Evolutionary conservation across 176 grass and related monocot genomes (phyloP), one percentile per base, ranked within the genome.

Genomic region (Chrysopogon serrulatus): DNA sequence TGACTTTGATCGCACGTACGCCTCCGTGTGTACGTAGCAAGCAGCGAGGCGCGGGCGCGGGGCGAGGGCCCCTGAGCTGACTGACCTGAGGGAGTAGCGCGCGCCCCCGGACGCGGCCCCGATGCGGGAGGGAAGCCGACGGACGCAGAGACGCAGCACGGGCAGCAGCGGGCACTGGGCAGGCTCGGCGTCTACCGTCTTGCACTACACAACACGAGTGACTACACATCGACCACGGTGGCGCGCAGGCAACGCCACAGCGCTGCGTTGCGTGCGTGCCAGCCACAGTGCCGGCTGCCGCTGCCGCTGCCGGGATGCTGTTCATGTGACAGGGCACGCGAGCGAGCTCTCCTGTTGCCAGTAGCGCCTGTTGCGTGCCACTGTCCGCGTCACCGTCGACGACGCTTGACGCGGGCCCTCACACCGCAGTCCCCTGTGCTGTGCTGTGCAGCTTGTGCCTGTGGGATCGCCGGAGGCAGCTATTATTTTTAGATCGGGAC

Each of bases 311-410:
- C 27, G 73, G 65, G n/a, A n/a, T 10, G 74, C 57, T 73, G 84
- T 35, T 82, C 79, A 40, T 45, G 76, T 18, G 69, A 18, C 82
- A 73, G 49, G n/a, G n/a, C n/a, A n/a, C n/a, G n/a, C n/a, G n/a
- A n/a, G n/a, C n/a, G n/a, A n/a, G n/a, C n/a, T n/a, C n/a, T n/a
- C n/a, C n/a, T n/a, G n/a, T n/a, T n/a, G n/a, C 26, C 26, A 6
- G 69, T 13, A 7, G 24, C 5, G n/a, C n/a, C n/a, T 40, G 75
- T 61, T 39, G 35, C 33, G 2, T 35, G 17, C 39, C 23, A n/a
- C 33, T 53, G 54, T 61, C 51, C 49, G 51, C 49, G 49, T 76
- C 32, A 36, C 18, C 53, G 11, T 31, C 37, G 37, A 63, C 56
- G 23, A 36, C 49, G 18, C 32, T 36, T 19, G 72, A 53, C 49